Conservation (phyloP, 2,329 filamentous ascomycete genomes). For the Venturia asperata region DNA sequence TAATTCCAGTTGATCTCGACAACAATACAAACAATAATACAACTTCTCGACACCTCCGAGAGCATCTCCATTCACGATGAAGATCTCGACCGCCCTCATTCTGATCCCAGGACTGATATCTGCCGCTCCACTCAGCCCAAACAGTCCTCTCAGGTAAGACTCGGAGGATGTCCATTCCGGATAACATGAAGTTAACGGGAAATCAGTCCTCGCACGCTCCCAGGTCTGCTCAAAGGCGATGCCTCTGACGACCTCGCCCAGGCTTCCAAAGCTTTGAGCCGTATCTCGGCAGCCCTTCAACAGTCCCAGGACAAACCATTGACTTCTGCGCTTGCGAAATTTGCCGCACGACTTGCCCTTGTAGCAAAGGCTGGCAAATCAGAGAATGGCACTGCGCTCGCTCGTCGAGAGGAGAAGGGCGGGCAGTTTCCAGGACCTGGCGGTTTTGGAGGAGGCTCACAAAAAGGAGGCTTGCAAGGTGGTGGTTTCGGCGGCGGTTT, state of each 20-base stretch:
- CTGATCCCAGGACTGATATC: conserved; percentile 2
- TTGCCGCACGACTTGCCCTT: neutral
- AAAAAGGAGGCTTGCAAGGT: neutral
- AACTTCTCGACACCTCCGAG: neutral
- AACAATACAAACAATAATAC: neutral
- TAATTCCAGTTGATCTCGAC: neutral
- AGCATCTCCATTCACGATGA: neutral
- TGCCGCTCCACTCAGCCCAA: neutral
- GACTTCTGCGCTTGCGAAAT: neutral
- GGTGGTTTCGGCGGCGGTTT: neutral
- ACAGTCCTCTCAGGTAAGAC: conserved; percentile 2
- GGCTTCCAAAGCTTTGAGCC: neutral
- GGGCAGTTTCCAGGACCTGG: conserved; percentile 1
- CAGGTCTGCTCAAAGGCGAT: neutral
- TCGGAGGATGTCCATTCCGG: too few relatives aligned
- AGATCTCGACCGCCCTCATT: conserved; percentile 3
- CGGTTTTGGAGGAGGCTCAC: neutral
- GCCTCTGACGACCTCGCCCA: conserved; percentile 1
- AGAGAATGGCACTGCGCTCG: neutral
- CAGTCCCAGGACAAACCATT: neutral
- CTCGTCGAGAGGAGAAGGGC: neutral
- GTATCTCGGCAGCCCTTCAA: neutral
- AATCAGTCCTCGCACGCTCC: neutral
- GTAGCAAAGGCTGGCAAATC: neutral
- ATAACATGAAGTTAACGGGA: neutral